These are phyloP conservation scores for Hyphopichia fennica DNA, from an alignment of 1,139 yeast genomes.

Conservation along the genomic window DNA sequence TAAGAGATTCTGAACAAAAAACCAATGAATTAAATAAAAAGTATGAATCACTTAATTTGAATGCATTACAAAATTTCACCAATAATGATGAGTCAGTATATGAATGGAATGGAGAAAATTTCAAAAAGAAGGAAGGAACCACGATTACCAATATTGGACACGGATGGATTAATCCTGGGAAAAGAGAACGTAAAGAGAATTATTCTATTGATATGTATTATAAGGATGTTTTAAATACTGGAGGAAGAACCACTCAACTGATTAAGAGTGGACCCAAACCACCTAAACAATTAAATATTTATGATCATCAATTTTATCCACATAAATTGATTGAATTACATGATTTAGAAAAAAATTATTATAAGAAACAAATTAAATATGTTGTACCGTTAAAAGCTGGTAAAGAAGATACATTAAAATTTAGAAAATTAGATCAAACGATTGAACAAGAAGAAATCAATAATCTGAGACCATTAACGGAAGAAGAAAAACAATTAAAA, in stretches of 20 bases:
- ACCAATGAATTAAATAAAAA: conserved; percentile 63
- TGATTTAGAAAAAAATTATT: conserved; percentile 65
- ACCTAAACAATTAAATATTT: conserved; percentile 67
- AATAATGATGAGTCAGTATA: conserved; percentile 68
- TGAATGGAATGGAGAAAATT: conserved; percentile 85
- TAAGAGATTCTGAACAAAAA: conserved; percentile 61
- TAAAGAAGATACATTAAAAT: conserved; percentile 37
- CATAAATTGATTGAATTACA: conserved; percentile 58
- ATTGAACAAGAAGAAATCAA: conserved; percentile 63
- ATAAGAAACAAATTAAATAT: conserved; percentile 51
- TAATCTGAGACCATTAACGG: conserved; percentile 64
- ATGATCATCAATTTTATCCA: conserved; percentile 75
- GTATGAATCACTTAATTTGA: conserved; percentile 66
- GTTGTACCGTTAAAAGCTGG: conserved; percentile 50
- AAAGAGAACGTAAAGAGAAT: conserved; percentile 76
- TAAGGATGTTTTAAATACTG: conserved; percentile 72
- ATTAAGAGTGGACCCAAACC: conserved; percentile 54
- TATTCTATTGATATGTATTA: conserved; percentile 78
- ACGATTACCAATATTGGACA: conserved; percentile 40
- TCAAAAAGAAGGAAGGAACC: conserved; percentile 57
- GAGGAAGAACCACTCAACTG: conserved; percentile 45
- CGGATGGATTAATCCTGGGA: conserved; percentile 73
- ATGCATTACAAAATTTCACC: conserved; percentile 68
- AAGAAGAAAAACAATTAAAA: conserved; percentile 62
- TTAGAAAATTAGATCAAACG: conserved; percentile 53